Conservation (phyloP, 306 rosid genomes). For the Acacia melanoxylon region DNA sequence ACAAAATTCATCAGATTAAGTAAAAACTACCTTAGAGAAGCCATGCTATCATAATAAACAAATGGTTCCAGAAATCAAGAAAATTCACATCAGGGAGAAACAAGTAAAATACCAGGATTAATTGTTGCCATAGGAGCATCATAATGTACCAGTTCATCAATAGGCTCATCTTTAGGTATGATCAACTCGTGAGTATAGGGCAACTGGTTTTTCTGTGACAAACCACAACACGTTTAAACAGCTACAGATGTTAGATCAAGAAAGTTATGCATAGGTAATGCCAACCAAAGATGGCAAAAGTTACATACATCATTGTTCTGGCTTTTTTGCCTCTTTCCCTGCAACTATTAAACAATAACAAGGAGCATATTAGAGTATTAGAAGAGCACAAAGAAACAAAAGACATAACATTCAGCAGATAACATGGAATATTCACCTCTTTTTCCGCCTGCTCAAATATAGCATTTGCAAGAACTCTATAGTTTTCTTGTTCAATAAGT, state of each 20-base stretch:
- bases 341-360: conserved; percentile 43
- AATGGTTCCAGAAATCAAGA: conserved; percentile 7
- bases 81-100: conserved; percentile 14
- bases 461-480: conserved; percentile 84
- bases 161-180: conserved; percentile 86
- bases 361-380: conserved; percentile 12
- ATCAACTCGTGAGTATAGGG: conserved; percentile 41
- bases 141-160: conserved; percentile 35
- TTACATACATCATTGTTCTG: conserved; percentile 35
- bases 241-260: conserved; percentile 10
- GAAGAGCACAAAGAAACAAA: conserved; percentile 8
- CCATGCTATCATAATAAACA: background rate
- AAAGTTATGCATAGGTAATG: conserved; percentile 12
- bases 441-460: conserved; percentile 77
- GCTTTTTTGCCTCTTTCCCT: conserved; percentile 36
- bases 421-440: conserved; percentile 42
- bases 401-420: conserved; percentile 17
- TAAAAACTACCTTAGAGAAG: conserved; percentile 9
- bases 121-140: conserved; percentile 55
- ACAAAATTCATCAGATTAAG: conserved; percentile 7
- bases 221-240: conserved; percentile 33
- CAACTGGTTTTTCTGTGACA: conserved; percentile 37
- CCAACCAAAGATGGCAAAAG: conserved; percentile 14
- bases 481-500: conserved; percentile 89
- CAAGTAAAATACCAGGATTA: conserved; percentile 56